Base-by-base conservation (phyloP, 1,139 yeast species). In the Yamadazyma trypodendri region DNA sequence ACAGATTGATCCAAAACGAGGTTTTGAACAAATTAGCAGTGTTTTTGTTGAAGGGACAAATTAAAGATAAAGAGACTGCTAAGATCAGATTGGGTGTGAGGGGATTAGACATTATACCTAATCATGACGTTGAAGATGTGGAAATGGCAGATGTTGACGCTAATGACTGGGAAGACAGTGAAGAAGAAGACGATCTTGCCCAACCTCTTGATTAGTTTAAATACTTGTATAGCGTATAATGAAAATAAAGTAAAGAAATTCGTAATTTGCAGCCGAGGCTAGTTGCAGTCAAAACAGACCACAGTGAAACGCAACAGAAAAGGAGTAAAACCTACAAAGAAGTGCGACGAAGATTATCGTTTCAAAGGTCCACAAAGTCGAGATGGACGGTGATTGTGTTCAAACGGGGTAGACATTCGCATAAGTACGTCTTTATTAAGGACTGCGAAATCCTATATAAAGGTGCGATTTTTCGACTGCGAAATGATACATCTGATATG, bases 1-100 rank as follows among this genome's bases (percentile, higher is more conserved):
- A 92, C 74, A 80, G 98, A 55, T 76, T 92, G 51, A 89, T 92
- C 47, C 97, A 92, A 63, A 79, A 75, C 48, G 95, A 89, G 60
- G 74, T 92, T 22, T 79, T 92, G 61, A 92, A 92, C 64, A 81
- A 74, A 52, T 71, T 92, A 65, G 98, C 99, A 1, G 77, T 92
- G n/a, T 75, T 84, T 63, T 76, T 92, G 42, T 75, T 92, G 50
- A 84, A 82, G 58, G 95, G 95, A 13, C 95, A 90, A 63, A 77
- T 92, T 41, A 75, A 72, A 55, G 97, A 92, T 55, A 88, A 89
- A 60, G 99, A 92, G 60, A 71, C 75, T 5, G 97, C 88, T 10
- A 68, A 68, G 31, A 84, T 92, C 28, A 73, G 76, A 13, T 59
- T 74, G 45, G 81, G 81, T 17, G 76, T 73, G 33, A 65, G 65